Conservation (phyloP, 306 rosid genomes). For the Acacia melanoxylon region DNA sequence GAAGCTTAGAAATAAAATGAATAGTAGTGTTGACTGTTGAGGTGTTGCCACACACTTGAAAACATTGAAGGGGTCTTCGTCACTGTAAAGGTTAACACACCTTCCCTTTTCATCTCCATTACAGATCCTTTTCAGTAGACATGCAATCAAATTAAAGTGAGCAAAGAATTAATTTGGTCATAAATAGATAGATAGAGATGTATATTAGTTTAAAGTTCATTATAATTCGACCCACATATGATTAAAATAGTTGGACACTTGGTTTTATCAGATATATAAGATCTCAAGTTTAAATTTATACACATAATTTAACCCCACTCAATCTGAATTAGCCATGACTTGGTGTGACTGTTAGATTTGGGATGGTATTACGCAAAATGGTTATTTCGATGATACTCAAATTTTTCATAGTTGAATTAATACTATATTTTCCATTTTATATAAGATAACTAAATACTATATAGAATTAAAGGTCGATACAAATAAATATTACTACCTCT, state of each 20-base stretch:
- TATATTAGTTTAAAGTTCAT: not conserved
- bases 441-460: too few relatives aligned
- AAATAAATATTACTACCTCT: too few relatives aligned
- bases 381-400: too few relatives aligned
- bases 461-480: not conserved
- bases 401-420: too few relatives aligned
- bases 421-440: too few relatives aligned
- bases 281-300: too few relatives aligned
- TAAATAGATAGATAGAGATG: too few relatives aligned
- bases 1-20: not conserved
- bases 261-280: not conserved
- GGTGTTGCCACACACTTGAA: not conserved
- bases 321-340: too few relatives aligned
- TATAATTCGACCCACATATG: not conserved
- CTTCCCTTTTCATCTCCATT: not conserved
- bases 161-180: not conserved
- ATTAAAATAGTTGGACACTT: not conserved
- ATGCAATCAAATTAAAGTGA: not conserved
- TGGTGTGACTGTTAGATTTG: too few relatives aligned
- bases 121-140: not conserved
- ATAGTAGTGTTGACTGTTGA: not conserved
- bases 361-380: too few relatives aligned
- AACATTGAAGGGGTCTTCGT: constrained; percentile 3
- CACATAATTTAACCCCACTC: not conserved
- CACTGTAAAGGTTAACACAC: constrained; percentile 2